Conservation (phyloP, 148 eudicot species). For the Rhododendron mucronatum region DNA sequence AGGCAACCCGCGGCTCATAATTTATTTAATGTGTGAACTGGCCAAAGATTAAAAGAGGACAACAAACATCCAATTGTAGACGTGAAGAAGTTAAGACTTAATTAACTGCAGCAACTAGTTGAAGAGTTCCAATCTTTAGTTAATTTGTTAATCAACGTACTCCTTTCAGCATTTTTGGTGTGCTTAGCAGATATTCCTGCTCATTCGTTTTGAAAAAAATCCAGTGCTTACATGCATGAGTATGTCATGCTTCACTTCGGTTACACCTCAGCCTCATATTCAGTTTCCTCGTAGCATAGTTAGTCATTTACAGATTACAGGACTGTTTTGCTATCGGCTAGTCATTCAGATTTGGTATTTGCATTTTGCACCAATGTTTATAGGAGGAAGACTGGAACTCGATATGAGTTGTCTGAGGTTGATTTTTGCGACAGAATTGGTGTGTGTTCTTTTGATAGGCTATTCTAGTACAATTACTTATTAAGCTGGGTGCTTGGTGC, state of each 20-base stretch:
- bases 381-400: neutral
- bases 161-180: neutral
- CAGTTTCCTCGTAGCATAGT: neutral
- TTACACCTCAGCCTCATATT: neutral
- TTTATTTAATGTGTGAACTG: neutral
- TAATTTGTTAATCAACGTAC: neutral
- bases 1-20: neutral
- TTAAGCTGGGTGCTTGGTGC: conserved; percentile 16
- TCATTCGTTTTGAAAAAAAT: neutral
- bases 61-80: neutral
- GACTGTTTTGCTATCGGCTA: neutral
- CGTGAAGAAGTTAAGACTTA: neutral
- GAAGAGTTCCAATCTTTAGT: neutral
- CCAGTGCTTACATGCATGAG: neutral
- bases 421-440: neutral
- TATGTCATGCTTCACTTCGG: neutral
- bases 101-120: neutral
- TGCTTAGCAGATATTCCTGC: neutral
- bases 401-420: neutral
- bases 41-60: neutral
- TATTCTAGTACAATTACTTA: neutral
- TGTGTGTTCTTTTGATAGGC: conserved; percentile 5
- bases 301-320: neutral
- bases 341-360: neutral
- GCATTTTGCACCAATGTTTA: neutral